Evolutionary conservation across 2,329 filamentous ascomycete genomes (phyloP).

Genomic region (Sphaerulina populicola): DNA sequence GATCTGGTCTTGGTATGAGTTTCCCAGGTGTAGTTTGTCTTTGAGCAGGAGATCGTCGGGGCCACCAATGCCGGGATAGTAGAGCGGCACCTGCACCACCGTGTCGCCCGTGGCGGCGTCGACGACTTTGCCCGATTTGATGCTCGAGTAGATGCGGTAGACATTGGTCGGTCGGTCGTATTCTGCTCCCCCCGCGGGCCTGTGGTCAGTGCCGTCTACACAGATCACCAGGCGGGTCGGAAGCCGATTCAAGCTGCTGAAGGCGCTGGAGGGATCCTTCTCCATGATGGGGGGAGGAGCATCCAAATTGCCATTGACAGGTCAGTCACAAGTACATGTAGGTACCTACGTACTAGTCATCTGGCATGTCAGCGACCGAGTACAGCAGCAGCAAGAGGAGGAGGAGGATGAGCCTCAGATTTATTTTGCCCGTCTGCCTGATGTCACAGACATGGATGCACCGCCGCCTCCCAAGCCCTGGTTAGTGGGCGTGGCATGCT

Average conservation of each 20-base stretch:
- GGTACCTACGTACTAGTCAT: too few species aligned
- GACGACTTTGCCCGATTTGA: slow-evolving; percentile 14
- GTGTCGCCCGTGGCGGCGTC: slow-evolving; percentile 3
- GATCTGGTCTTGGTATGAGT: slow-evolving; percentile 20
- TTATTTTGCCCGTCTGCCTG: background rate
- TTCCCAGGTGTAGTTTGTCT: slow-evolving; percentile 17
- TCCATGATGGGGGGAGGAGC: background rate
- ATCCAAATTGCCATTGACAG: background rate
- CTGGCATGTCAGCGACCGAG: background rate
- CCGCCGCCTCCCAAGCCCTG: background rate
- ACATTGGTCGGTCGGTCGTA: slow-evolving; percentile 15
- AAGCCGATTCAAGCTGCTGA: background rate
- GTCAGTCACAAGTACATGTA: background rate
- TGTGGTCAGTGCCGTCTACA: slow-evolving; percentile 19
- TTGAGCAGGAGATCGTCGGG: slow-evolving; percentile 17
- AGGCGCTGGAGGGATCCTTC: background rate
- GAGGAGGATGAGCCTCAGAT: background rate
- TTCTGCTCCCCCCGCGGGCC: background rate
- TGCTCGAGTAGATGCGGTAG: slow-evolving; percentile 16
- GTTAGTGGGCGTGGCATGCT: background rate
- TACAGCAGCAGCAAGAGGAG: too few species aligned
- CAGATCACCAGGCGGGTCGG: slow-evolving; percentile 20
- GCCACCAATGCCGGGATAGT: slow-evolving; percentile 17
- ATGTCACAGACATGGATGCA: background rate
- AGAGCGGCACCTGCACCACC: slow-evolving; percentile 15